Percentiles rank a stretch among this genome's conserved stretches.
Conservation (phyloP, 768 basidiomycete genomes). For the Multifurca ochricompacta region DNA sequence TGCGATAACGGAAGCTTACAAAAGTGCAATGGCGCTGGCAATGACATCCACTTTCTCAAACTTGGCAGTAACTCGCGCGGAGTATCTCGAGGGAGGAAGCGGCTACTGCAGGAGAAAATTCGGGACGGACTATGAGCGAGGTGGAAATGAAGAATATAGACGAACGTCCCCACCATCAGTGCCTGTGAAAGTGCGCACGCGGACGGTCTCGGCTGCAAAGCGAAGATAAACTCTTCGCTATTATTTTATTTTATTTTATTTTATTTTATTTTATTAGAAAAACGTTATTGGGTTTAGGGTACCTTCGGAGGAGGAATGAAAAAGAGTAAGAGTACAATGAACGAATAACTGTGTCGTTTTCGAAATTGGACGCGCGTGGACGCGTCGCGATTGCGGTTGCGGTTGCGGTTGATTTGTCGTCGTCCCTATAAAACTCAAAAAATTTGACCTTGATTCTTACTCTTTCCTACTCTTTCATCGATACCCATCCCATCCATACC, state of each 20-base stretch:
- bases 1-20: constrained; percentile 59
- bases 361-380: constrained; percentile 4
- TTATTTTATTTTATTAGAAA: no score
- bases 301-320: constrained; percentile 1
- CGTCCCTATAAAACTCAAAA: constrained; percentile 12
- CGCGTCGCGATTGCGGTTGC: constrained; percentile 20
- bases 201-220: constrained; percentile 19
- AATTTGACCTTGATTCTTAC: neutral
- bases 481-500: constrained; percentile 14
- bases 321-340: no score
- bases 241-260: no score
- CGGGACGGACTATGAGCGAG: constrained; percentile 20
- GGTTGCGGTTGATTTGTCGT: constrained; percentile 17
- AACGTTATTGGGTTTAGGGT: neutral
- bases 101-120: constrained; percentile 71
- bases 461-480: neutral
- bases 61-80: constrained; percentile 61
- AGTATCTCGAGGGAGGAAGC: constrained; percentile 81
- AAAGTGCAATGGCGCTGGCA: constrained; percentile 52
- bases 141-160: constrained; percentile 5
- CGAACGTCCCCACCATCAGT: constrained; percentile 2
- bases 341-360: neutral
- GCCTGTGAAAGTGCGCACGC: constrained; percentile 8
- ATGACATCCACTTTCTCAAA: constrained; percentile 42
- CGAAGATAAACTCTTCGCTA: constrained; percentile 10